Evolutionary conservation across 495 filamentous ascomycete species (phyloP).

Genomic region (Neurospora sp.): DNA sequence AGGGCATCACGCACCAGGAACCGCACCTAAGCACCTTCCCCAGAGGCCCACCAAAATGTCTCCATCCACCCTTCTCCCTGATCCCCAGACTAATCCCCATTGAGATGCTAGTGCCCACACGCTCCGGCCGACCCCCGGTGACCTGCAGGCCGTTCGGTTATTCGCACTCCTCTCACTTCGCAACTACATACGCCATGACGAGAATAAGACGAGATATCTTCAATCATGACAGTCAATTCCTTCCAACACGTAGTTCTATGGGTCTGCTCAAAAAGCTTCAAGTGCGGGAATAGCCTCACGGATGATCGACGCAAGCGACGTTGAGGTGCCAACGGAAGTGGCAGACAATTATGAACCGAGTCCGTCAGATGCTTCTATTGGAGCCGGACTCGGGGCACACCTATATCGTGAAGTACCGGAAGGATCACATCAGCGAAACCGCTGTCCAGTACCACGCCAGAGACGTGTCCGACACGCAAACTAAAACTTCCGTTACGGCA

Average conservation of each 20-base stretch:
- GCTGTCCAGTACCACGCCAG: not conserved
- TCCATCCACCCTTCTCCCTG: not conserved
- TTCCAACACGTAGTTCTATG: not conserved
- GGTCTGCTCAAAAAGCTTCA: not conserved
- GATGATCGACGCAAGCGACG: not conserved
- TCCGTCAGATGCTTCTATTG: not conserved
- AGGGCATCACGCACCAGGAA: not conserved
- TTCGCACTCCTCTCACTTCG: not conserved
- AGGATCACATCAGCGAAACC: not conserved
- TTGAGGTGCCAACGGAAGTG: not conserved
- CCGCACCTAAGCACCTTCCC: not conserved
- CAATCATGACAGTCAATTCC: not conserved
- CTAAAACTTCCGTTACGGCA: not conserved
- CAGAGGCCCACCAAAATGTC: not conserved
- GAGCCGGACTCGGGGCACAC: not conserved
- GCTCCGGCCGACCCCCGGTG: not conserved
- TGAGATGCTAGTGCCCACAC: not conserved
- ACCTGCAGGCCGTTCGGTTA: not conserved
- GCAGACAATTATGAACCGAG: not conserved
- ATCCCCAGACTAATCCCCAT: not conserved
- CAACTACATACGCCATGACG: not conserved
- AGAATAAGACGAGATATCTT: not conserved
- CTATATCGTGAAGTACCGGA: not conserved
- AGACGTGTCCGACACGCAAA: not conserved
- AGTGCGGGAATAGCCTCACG: not conserved